A percentile compares a stretch with the other conserved stretches of the same genome.
Evolutionary conservation across 805 yeast genomes (phyloP).

Genomic region (Barnettozyma sp.): DNA sequence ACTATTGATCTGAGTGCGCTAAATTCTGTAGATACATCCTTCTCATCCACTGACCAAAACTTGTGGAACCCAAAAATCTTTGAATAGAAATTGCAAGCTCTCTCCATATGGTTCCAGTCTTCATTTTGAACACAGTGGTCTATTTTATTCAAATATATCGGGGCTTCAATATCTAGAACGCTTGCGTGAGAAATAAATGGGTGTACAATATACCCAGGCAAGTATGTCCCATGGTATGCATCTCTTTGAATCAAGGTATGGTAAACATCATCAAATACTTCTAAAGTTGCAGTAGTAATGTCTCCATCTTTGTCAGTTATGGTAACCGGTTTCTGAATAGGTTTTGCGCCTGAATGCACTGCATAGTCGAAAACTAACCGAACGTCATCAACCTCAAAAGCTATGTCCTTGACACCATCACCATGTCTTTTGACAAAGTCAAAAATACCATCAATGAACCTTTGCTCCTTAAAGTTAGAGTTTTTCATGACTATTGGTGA

Average conservation of each 20-base stretch:
- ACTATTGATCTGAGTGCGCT: conserved; percentile 70
- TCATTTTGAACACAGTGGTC: conserved; percentile 84
- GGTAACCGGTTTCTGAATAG: conserved; percentile 26
- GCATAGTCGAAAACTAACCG: conserved; percentile 41
- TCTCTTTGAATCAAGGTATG: conserved; percentile 56
- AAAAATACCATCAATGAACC: conserved; percentile 33
- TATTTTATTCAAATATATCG: conserved; percentile 37
- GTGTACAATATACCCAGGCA: conserved; percentile 41
- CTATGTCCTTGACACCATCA: conserved; percentile 74
- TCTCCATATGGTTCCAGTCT: conserved; percentile 59
- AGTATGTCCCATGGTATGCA: conserved; percentile 34
- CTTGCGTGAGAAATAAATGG: background rate
- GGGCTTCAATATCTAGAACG: conserved; percentile 23
- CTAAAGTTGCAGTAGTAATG: conserved; percentile 45
- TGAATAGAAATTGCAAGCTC: conserved; percentile 53
- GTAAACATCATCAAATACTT: conserved; percentile 52
- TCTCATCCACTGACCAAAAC: conserved; percentile 83
- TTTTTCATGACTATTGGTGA: conserved; percentile 31
- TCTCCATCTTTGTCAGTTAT: conserved; percentile 42
- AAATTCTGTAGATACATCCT: conserved; percentile 59
- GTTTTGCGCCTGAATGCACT: conserved; percentile 43
- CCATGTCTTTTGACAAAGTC: conserved; percentile 53
- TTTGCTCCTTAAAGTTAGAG: conserved; percentile 13
- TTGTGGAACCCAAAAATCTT: conserved; percentile 63
- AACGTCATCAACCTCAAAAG: conserved; percentile 54